Percentiles rank a stretch among this genome's conserved stretches.
phyloP scores from a whole-genome alignment of 768 basidiomycete species.

The Lactifluus rugatus region DNA sequence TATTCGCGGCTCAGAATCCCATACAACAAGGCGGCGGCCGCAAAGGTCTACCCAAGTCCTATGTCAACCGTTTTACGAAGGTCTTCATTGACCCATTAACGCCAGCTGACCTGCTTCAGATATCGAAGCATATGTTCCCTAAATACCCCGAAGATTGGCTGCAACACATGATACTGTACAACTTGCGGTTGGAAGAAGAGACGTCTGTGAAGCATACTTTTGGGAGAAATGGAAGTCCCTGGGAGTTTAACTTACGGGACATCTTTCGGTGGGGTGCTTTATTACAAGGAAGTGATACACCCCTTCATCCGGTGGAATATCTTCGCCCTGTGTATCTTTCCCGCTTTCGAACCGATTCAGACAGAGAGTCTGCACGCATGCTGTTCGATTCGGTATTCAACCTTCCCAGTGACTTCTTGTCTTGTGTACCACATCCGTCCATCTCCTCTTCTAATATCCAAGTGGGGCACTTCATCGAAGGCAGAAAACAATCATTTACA shows the following conservation, averaged over 20 bases:
- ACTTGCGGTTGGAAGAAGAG: conserved; percentile 56
- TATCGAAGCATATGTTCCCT: conserved; percentile 70
- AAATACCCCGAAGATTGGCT: conserved; percentile 43
- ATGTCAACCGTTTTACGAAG: conserved; percentile 97
- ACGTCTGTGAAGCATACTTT: conserved; percentile 56
- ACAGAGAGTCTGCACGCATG: conserved; percentile 43
- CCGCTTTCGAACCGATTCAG: conserved; percentile 69
- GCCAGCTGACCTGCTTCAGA: conserved; percentile 61
- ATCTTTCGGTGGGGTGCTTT: conserved; percentile 80
- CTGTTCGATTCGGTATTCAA: conserved; percentile 50
- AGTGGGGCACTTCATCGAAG: conserved; percentile 50
- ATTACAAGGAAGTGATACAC: conserved; percentile 27
- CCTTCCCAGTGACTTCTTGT: conserved; percentile 21
- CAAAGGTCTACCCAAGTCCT: conserved; percentile 95
- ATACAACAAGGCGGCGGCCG: conserved; percentile 92
- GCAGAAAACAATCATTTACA: conserved; percentile 29
- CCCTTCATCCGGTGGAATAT: conserved; percentile 48
- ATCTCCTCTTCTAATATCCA: conserved; percentile 44
- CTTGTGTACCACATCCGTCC: conserved; percentile 29
- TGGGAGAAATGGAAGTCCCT: conserved; percentile 75
- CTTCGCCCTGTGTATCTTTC: conserved; percentile 71
- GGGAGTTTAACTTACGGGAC: conserved; percentile 98
- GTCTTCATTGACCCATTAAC: conserved; percentile 87
- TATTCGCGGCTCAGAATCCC: conserved; percentile 98
- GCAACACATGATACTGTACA: conserved; percentile 75